Base-by-base conservation (phyloP, 1,139 yeast species). In the Kodamaea fungicola region DNA sequence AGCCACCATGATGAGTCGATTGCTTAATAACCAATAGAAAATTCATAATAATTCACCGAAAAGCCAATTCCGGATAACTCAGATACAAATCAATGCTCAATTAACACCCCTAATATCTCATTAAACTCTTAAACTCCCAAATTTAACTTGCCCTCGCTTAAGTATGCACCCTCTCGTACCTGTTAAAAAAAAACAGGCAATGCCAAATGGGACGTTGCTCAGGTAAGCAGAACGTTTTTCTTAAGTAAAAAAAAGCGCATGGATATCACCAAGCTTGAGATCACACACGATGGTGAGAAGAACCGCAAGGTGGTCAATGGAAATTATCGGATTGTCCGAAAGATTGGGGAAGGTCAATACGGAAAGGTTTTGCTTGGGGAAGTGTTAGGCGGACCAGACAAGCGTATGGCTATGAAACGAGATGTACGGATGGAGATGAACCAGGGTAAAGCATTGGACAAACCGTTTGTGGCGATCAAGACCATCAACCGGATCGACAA, bases 331-430 rank as follows among this genome's bases (percentile, higher is more conserved):
- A 61, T 70, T 7, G 47, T 67, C 10, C 59, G 55, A 34, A 68
- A 64, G 43, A 62, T 71, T 22, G 76, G 76, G 7, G 67, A 67
- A 45, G 76, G 76, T 32, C 74, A 67, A 45, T 68, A 54, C 41
- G 76, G 62, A 2, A 69, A 70, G 46, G 76, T 70, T 19, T 53
- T 70, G 12, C 48, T 67, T 19, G 70, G 71, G 7, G 61, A 63
- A 39, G 52, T 48, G 31, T 35, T 57, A 6, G 3, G 25, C 22
- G 32, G 36, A 8, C 13, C 12, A 22, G 32, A n/a, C 9, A 26
- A 22, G 4, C 12, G 8, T 9, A 23, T 23, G 26, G 29, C 5
- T 3, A 16, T 16, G 19, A 16, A 16, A 16, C 19, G 19, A 3
- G 29, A 27, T 12, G 12, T 8, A 12, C 8, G 22, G 12, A 25